These are phyloP conservation scores for Cajanus cajan DNA, from an alignment of 306 rosid species.

Conservation along the genomic window DNA sequence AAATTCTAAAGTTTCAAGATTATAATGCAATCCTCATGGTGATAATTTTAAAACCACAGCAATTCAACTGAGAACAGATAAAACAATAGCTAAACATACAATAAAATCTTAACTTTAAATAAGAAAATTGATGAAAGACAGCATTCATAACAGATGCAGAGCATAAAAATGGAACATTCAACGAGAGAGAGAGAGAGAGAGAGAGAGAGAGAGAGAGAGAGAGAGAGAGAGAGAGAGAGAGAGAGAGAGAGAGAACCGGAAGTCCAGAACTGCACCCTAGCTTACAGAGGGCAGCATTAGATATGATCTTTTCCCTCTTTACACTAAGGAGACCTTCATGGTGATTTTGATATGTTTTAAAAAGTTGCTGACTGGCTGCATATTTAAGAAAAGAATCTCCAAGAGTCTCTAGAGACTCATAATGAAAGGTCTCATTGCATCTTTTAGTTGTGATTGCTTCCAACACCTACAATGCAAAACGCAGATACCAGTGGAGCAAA, in stretches of 20 bases:
- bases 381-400: conserved; percentile 95
- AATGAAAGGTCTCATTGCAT: conserved; percentile 68
- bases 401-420: conserved; percentile 86
- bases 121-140: not conserved
- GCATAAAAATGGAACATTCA: not conserved
- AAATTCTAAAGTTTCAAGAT: not conserved
- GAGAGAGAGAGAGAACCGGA: conserved; percentile 51
- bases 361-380: conserved; percentile 68
- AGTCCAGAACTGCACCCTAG: conserved; percentile 56
- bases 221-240: conserved; percentile 18
- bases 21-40: not conserved
- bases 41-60: not conserved
- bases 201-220: conserved; percentile 4
- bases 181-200: not conserved
- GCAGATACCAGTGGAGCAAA: conserved; percentile 5
- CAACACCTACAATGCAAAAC: conserved; percentile 57
- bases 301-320: conserved; percentile 63
- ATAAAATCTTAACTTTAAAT: not conserved
- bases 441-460: conserved; percentile 81
- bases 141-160: not conserved
- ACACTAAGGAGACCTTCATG: conserved; percentile 78
- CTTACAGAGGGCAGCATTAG: conserved; percentile 66
- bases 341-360: conserved; percentile 45
- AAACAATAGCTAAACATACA: not conserved
- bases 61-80: not conserved